Evolutionary conservation across 371 early-diverging fungal species (phyloP), one percentile per base, ranked within the genome.

Genomic region (Mucor velutinosus): DNA sequence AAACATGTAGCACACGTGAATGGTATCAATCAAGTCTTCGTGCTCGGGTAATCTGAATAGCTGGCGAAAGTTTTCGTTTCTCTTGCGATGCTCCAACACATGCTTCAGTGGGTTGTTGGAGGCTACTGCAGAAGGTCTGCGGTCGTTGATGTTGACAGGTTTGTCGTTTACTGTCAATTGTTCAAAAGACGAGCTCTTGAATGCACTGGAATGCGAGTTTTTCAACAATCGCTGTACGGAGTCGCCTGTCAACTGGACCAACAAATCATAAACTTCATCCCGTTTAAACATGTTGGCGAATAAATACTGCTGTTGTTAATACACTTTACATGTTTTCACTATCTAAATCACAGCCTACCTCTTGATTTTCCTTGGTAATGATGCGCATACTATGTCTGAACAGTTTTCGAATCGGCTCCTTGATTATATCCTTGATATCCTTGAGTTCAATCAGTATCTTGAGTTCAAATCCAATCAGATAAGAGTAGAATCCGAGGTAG

Each of bases 221-320:
- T 94, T 89, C 64, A 98, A 79, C 29, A 98, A 79, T 17, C 92
- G 87, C 64, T 93, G 91, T 91, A 95, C 93, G 4, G 95, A 92
- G 57, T 91, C 72, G 37, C 90, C 87, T 0, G 93, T 93, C 62
- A 98, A 78, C 65, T 97, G 94, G 32, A 95, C 92, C 21, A 98
- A 75, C 32, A 97, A 74, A 55, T 96, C 96, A 67, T 89, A 96
- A 0, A 95, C 69, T 32, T 73, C 96, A 73, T 98, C 97, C 19
- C 99, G 87, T 63, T 91, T 92, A 75, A 98, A 97, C 58, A 98
- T 85, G 66, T 98, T 98, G 8, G 94, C 89, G 67, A 98, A 97
- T 61, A 91, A 76, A 74, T 95, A 90, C 92, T 90, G 76, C 32
- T 29, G 23, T 0, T 14, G 53, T 53, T 53, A 53, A 10, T 3